A percentile compares a stretch with the other conserved stretches of the same genome.
phyloP scores from a whole-genome alignment of 1,284 basidiomycete species.

The Fomitopsis betulina region DNA sequence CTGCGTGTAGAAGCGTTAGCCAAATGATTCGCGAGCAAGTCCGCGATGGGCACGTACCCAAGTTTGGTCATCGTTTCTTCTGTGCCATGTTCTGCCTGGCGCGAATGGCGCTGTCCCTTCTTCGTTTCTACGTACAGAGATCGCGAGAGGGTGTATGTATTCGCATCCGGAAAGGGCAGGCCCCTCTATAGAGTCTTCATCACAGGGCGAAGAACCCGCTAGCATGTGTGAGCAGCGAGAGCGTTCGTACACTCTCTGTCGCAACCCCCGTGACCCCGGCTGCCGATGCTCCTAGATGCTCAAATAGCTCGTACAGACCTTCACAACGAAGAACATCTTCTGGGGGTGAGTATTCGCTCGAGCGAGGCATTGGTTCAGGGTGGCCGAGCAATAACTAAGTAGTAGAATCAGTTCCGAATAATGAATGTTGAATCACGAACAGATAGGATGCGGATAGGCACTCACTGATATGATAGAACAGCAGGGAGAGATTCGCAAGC shows the following conservation, averaged over 20 bases:
- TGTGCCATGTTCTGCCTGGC: neutral
- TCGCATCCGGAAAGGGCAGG: neutral
- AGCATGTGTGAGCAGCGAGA: neutral
- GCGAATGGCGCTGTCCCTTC: neutral
- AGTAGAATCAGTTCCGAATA: too few relatives aligned
- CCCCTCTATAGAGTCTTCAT: neutral
- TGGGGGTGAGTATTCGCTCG: too few relatives aligned
- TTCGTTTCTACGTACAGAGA: neutral
- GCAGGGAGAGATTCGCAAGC: too few relatives aligned
- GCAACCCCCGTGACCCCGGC: neutral
- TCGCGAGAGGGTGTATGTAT: neutral
- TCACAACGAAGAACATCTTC: too few relatives aligned
- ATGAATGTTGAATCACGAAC: too few relatives aligned
- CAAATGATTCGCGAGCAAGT: neutral
- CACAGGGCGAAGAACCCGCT: neutral
- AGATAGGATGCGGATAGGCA: too few relatives aligned
- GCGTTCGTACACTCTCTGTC: too few relatives aligned
- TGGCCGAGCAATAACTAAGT: too few relatives aligned
- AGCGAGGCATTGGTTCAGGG: too few relatives aligned
- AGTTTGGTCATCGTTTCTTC: neutral
- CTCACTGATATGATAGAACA: too few relatives aligned
- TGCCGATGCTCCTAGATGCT: neutral
- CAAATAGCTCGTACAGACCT: neutral
- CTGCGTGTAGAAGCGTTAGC: neutral
- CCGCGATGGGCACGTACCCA: neutral